Base-by-base conservation (phyloP, 1,284 basidiomycete species). In the Boletellus deceptivus region DNA sequence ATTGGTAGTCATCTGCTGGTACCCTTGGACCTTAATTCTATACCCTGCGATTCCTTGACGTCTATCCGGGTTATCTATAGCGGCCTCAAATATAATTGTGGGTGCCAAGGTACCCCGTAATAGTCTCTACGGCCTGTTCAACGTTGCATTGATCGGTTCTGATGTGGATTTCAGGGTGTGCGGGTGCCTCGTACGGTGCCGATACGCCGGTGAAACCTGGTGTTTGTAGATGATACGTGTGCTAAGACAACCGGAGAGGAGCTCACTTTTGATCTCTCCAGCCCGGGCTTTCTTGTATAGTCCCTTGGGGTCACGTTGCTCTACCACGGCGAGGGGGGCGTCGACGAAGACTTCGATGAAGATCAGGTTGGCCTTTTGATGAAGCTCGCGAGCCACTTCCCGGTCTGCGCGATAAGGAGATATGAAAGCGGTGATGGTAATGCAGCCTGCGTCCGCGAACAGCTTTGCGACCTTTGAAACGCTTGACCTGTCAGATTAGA, bases 311-410 rank as follows among this genome's bases (percentile, higher is more conserved):
- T 99, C 96, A 46, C 97, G 83, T 67, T 83, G 75, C 73, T 99
- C 97, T 34, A 92, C 93, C 38, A 97, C 85, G 43, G 77, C 71
- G 37, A 99, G 79, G 11, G 94, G 93, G 1, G 94, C 95, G 70
- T 99, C 96, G 47, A 98, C 79, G 66, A 87, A 99, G 25, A 99
- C 94, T 71, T 98, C 96, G 59, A 99, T 71, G 70, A 99, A 99
- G 35, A 86, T 84, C 40, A 98, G 68, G 52, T 79, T 73, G 22
- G 83, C 75, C 55, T 82, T 77, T 43, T 82, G 76, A 72, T 99
- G 96, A 37, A 99, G 78, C 57, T 86, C 76, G 48, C 97, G 84
- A 24, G 92, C 97, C 53, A 90, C 70, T 17, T 84, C 79, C 43
- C 96, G 86, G 75, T 99, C 97, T 4, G 85, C 82, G 43, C 84